A percentile compares a stretch with the other conserved stretches of the same genome.
Evolutionary conservation across 495 filamentous ascomycete species (phyloP).

Genomic region (Margaritispora aquatica): DNA sequence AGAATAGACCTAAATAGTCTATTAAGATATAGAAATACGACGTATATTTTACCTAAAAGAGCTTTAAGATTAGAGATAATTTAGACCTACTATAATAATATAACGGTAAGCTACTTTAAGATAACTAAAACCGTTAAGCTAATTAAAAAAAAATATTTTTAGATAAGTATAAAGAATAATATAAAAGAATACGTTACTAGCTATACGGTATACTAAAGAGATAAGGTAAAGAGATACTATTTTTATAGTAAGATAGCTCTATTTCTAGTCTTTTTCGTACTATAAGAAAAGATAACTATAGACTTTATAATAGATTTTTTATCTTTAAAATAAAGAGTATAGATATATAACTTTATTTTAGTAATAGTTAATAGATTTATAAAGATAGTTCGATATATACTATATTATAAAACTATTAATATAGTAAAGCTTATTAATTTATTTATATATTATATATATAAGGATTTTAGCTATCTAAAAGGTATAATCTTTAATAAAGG

Average conservation of each 20-base stretch:
- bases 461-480: neutral
- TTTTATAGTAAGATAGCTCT: neutral
- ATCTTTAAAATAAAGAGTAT: neutral
- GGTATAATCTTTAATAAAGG: neutral
- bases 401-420: neutral
- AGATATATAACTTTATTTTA: neutral
- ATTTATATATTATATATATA: neutral
- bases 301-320: neutral
- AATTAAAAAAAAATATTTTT: neutral
- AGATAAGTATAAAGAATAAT: neutral
- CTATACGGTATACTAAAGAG: neutral
- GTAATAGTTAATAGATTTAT: neutral
- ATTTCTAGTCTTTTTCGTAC: neutral
- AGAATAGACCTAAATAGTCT: neutral
- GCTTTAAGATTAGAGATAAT: neutral
- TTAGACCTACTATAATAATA: neutral
- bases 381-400: neutral
- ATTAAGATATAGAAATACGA: neutral
- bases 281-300: too few species aligned
- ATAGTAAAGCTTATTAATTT: neutral
- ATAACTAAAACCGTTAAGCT: neutral
- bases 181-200: neutral
- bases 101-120: neutral
- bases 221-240: neutral
- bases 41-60: too few species aligned